Base-by-base conservation (phyloP, 768 basidiomycete species). In the Termitomyces titanicus region DNA sequence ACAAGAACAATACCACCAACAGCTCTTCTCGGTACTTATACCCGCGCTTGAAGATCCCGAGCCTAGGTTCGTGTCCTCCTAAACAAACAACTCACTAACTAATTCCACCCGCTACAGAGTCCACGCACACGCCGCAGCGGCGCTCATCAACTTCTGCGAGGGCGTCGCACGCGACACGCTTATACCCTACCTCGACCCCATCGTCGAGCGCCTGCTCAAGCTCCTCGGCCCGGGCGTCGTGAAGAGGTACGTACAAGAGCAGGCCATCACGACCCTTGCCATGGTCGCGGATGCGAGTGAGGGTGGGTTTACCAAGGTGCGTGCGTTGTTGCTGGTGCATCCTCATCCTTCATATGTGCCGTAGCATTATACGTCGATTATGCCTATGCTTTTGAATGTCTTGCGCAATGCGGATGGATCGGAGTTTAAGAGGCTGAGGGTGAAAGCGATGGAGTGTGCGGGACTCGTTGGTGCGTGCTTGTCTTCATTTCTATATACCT, bases 361-460 rank as follows among this genome's bases (percentile, higher is more conserved):
- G 17, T 58, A 92, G 86, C 85, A 89, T 67, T 92, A 93, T 64
- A 64, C 79, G 9, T 74, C 82, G 3, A 88, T 93, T 54, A 92
- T 94, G 89, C 89, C 91, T 0, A 74, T 94, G 3, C 68, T 94
- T 20, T 66, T 94, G 57, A 85, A 83, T 53, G 87, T 94, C 0
- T 77, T 96, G 47, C 73, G 81, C 18, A 88, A 89, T 46, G 87
- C 88, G 11, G 85, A 84, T 40, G 81, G 82, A 6, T 66, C 78
- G 0, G 84, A 86, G 48, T 86, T 89, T 66, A 74, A 78, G 24
- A 86, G 85, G 64, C 63, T 94, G 48, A 76, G 89, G 22, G 80
- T 84, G 38, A 92, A 94, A 65, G 90, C 91, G 0, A 94, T 96
- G 89, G 93, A 95, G 65, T 94, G 92, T 67, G 92, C 90, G 0